A percentile compares a stretch with the other conserved stretches of the same genome.
These are phyloP conservation scores for Hibiscus mutabilis DNA, from an alignment of 345 rosid genomes.

Conservation along the genomic window DNA sequence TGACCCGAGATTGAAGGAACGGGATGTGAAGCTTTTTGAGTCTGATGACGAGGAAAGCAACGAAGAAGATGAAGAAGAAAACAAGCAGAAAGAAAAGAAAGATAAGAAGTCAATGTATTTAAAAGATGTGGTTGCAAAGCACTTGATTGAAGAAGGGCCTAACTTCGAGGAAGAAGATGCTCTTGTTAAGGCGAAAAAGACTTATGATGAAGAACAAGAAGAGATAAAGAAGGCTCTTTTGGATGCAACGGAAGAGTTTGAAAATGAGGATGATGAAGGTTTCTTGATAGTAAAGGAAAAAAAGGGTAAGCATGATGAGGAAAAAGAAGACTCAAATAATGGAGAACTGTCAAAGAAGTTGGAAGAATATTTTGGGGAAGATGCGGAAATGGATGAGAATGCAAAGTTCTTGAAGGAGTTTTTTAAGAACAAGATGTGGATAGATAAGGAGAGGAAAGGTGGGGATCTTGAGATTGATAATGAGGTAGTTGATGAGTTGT, in stretches of 20 bases:
- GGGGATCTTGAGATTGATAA: constrained; percentile 21
- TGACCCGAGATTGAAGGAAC: constrained; percentile 42
- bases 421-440: constrained; percentile 69
- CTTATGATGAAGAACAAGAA: constrained; percentile 52
- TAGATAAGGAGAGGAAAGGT: constrained; percentile 36
- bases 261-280: constrained; percentile 31
- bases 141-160: constrained; percentile 66
- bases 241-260: constrained; percentile 45
- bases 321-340: constrained; percentile 17
- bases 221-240: constrained; percentile 46
- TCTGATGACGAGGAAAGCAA: constrained; percentile 27
- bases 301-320: constrained; percentile 24
- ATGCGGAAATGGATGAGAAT: constrained; percentile 39
- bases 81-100: constrained; percentile 11
- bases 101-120: constrained; percentile 40
- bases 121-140: constrained; percentile 68
- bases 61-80: constrained; percentile 12
- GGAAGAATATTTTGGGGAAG: constrained; percentile 57
- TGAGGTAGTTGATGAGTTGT: constrained; percentile 40
- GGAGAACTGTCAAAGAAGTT: constrained; percentile 39
- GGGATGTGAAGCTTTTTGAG: constrained; percentile 37
- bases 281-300: constrained; percentile 41
- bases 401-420: constrained; percentile 57
- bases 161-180: constrained; percentile 41
- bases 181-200: constrained; percentile 19